Conservation (phyloP, 129 eudicot genomes). For the Flaveria linearis region DNA sequence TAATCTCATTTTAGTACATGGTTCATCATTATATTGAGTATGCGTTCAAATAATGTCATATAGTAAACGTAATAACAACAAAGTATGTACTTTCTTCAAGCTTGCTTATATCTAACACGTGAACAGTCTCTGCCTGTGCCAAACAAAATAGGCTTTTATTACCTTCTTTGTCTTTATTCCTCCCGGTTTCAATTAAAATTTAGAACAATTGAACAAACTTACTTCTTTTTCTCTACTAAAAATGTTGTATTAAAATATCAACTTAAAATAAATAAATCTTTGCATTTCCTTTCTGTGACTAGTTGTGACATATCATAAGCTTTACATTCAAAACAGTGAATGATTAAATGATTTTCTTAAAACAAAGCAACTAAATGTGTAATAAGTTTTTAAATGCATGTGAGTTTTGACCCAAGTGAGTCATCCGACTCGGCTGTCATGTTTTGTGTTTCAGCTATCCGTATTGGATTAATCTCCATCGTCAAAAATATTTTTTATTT, state of each 20-base stretch:
- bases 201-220: background rate
- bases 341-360: background rate
- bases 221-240: background rate
- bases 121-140: slow-evolving; percentile 13
- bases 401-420: too few species aligned
- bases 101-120: slow-evolving; percentile 1
- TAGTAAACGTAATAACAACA: background rate
- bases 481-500: too few species aligned
- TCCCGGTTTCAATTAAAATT: background rate
- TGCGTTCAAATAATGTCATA: background rate
- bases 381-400: too few species aligned
- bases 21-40: background rate
- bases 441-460: too few species aligned
- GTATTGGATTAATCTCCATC: too few species aligned
- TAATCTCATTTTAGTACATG: background rate
- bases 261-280: too few species aligned
- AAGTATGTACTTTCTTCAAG: background rate
- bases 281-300: background rate
- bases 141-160: slow-evolving; percentile 13
- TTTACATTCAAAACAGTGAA: background rate
- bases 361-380: background rate
- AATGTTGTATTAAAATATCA: background rate
- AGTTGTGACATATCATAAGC: background rate
- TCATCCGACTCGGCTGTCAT: too few species aligned
- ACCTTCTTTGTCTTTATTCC: slow-evolving; percentile 9